Percentiles rank a stretch among this genome's conserved stretches.
Conservation (phyloP, 202 grass and related monocot genomes). For the Dendrocalamus latiflorus region DNA sequence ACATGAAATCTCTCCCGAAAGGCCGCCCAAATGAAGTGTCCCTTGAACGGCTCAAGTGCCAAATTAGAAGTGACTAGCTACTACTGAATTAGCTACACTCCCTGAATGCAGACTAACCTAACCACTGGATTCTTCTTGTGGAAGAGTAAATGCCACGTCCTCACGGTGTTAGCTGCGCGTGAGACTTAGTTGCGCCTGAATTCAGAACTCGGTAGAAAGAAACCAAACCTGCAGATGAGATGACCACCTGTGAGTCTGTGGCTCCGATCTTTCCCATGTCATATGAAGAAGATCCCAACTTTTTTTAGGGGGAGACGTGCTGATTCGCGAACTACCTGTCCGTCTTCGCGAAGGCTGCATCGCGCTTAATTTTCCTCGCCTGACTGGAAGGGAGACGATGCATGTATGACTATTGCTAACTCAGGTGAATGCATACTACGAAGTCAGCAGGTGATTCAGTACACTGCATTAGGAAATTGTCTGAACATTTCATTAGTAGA, state of each 20-base stretch:
- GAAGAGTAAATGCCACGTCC: neutral
- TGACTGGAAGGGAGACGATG: neutral
- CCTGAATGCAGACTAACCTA: neutral
- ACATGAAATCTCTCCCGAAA: neutral
- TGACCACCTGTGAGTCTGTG: neutral
- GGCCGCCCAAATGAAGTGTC: neutral
- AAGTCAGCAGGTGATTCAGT: neutral
- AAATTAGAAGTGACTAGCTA: neutral
- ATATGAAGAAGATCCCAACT: neutral
- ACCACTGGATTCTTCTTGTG: neutral
- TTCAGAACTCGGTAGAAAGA: neutral
- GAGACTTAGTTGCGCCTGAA: neutral
- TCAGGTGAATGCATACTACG: neutral
- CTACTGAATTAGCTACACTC: no score
- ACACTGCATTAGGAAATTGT: neutral
- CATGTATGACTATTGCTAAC: neutral
- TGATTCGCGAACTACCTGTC: neutral
- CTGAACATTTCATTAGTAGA: neutral
- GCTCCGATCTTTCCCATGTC: neutral
- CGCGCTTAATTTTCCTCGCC: neutral
- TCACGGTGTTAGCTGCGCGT: neutral
- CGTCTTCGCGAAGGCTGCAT: conserved; percentile 3
- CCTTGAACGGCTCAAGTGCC: conserved; percentile 24
- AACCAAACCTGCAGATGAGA: neutral
- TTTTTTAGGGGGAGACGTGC: neutral